Conservation (phyloP, 805 yeast genomes). For the Spathaspora girioi region DNA sequence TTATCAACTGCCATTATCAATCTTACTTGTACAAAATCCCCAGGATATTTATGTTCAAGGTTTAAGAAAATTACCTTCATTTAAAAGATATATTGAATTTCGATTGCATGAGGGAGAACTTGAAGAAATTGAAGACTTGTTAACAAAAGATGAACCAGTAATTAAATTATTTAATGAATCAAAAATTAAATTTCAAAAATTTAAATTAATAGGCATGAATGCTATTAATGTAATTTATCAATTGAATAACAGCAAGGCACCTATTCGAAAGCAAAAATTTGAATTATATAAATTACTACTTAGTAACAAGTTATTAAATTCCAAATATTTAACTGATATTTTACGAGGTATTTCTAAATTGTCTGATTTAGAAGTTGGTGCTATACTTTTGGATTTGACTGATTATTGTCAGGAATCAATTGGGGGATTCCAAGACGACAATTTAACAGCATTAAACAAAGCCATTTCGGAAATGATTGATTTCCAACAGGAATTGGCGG, state of each 20-base stretch:
- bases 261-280: constrained; percentile 18
- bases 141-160: constrained; percentile 9
- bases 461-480: constrained; percentile 1
- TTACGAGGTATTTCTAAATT: constrained; percentile 11
- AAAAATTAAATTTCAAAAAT: constrained; percentile 16
- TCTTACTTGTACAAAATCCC: constrained; percentile 14
- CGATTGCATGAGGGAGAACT: constrained; percentile 10
- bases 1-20: constrained; percentile 34
- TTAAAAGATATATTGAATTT: constrained; percentile 30
- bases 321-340: constrained; percentile 20
- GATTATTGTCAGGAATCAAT: constrained; percentile 4
- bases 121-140: constrained; percentile 3
- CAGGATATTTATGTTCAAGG: constrained; percentile 15
- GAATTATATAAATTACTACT: constrained; percentile 29
- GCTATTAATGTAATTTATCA: constrained; percentile 20
- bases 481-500: constrained; percentile 1
- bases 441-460: constrained; percentile 1
- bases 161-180: constrained; percentile 11
- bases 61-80: constrained; percentile 32
- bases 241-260: constrained; percentile 6
- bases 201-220: constrained; percentile 23
- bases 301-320: constrained; percentile 24
- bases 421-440: constrained; percentile 10
- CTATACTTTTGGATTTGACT: neutral
- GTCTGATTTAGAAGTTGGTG: constrained; percentile 1